Base-by-base conservation (phyloP, 768 basidiomycete genomes). In the Russula brevipes region DNA sequence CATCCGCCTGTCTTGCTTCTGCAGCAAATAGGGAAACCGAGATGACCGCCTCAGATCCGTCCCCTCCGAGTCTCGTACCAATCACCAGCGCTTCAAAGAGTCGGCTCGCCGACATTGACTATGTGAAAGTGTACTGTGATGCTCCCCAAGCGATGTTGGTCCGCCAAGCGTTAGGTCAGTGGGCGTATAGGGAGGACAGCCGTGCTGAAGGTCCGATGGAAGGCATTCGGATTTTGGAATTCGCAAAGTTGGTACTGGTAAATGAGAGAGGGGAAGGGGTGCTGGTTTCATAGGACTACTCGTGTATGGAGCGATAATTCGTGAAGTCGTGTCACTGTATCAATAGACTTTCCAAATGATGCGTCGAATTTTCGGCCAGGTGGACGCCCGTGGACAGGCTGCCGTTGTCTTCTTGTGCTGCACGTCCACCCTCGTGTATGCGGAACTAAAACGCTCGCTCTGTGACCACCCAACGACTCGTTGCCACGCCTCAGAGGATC, bases 41-140 rank as follows among this genome's bases (percentile, higher is more conserved):
- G 19, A 51, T 60, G 30, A 60, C 47, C 1, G 8, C 58, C 9
- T 45, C 54, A 8, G 41, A 64, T 53, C 41, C 24, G 17, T 42
- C 47, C 6, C 36, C 24, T 8, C 47, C 24, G 24, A 24, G 24
- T 24, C 24, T 24, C 31, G 42, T 38, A 42, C 49, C 54, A 19
- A 52, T 60, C 30, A 33, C 45, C 55, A 14, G 45, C 19, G 53
- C 52, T 24, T 54, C 33, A 12, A 39, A 44, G 24, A 42, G 33
- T n/a, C 46, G 30, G 24, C 63, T 64, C 36, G 35, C 58, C 33
- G 47, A 64, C 11, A 51, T 56, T 19, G 59, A 64, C 42, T 55
- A 60, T n/a, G 35, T 64, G 12, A 64, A 64, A 35, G 47, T 64
- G 24, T 64, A 64, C 42, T 64, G 63, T 57, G 59, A 59, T 51